Evolutionary conservation across 768 basidiomycete species (phyloP).

Genomic region (Boletales sp.): DNA sequence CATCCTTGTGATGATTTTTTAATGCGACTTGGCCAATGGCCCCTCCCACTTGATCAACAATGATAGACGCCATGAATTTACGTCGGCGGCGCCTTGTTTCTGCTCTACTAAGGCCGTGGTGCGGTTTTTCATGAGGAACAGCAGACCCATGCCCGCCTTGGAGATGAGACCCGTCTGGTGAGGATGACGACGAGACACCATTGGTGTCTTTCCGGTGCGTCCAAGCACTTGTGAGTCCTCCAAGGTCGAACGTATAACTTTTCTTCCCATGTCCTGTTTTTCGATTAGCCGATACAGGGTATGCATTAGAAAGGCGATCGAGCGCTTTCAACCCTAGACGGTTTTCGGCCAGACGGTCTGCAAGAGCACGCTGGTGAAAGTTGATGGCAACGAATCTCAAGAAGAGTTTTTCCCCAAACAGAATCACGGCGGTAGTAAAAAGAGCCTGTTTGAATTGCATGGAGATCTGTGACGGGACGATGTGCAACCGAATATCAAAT

Average conservation of each 20-base stretch:
- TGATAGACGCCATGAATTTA: conserved; percentile 58
- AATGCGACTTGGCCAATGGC: conserved; percentile 70
- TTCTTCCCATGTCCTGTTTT: conserved; percentile 41
- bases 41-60: conserved; percentile 64
- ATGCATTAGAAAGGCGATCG: conserved; percentile 67
- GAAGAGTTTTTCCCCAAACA: conserved; percentile 56
- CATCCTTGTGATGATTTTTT: conserved; percentile 58
- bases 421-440: conserved; percentile 41
- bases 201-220: conserved; percentile 14
- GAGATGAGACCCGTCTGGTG: background rate
- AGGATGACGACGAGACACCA: conserved; percentile 3
- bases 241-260: conserved; percentile 43
- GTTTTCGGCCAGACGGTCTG: conserved; percentile 71
- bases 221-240: conserved; percentile 12
- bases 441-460: conserved; percentile 34
- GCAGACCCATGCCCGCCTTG: conserved; percentile 14
- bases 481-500: conserved; percentile 10
- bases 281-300: conserved; percentile 36
- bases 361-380: conserved; percentile 73
- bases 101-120: conserved; percentile 17
- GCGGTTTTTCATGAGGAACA: conserved; percentile 11
- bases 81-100: conserved; percentile 40
- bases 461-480: conserved; percentile 2
- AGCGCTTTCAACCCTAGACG: conserved; percentile 64
- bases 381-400: conserved; percentile 76